These are phyloP conservation scores for Phytopythium ostracodes DNA, from an alignment of 352 stramenopile genomes.

Conservation along the genomic window DNA sequence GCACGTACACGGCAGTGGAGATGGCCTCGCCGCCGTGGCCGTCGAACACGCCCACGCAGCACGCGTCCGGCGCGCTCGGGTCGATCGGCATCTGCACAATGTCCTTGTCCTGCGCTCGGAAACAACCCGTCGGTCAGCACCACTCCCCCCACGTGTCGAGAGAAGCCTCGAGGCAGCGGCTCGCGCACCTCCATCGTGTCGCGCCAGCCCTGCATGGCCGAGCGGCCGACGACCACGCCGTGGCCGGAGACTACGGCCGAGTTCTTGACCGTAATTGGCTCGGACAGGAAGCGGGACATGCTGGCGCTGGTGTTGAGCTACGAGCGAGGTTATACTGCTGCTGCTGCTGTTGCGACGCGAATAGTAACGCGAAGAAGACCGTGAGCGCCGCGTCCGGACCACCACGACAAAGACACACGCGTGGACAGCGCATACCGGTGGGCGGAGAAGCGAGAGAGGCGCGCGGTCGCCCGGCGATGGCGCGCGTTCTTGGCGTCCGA, in stretches of 20 bases:
- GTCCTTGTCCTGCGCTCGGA: conserved; percentile 49
- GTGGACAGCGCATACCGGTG: neutral
- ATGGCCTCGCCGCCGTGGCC: conserved; percentile 70
- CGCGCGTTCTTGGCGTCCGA: too few species aligned
- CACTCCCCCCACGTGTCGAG: too few species aligned
- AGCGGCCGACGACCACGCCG: conserved; percentile 59
- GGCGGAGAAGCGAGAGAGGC: neutral
- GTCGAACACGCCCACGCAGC: conserved; percentile 81
- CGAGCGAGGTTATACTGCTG: too few species aligned
- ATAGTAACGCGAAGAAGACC: neutral
- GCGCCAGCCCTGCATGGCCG: conserved; percentile 83
- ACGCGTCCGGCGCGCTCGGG: conserved; percentile 40
- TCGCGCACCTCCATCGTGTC: conserved; percentile 75
- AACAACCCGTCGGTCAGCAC: neutral
- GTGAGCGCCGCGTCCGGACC: neutral
- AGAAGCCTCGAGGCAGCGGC: neutral
- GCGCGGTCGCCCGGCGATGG: too few species aligned
- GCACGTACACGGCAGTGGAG: conserved; percentile 63
- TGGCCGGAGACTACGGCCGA: conserved; percentile 37
- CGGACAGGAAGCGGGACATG: conserved; percentile 84
- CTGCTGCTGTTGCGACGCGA: neutral
- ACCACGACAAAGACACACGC: neutral
- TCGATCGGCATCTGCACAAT: conserved; percentile 72
- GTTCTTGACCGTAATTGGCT: conserved; percentile 75
- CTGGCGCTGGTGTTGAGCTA: conserved; percentile 4